Base-by-base conservation (phyloP, 2,329 filamentous ascomycete genomes). In the Colletotrichum lentis region DNA sequence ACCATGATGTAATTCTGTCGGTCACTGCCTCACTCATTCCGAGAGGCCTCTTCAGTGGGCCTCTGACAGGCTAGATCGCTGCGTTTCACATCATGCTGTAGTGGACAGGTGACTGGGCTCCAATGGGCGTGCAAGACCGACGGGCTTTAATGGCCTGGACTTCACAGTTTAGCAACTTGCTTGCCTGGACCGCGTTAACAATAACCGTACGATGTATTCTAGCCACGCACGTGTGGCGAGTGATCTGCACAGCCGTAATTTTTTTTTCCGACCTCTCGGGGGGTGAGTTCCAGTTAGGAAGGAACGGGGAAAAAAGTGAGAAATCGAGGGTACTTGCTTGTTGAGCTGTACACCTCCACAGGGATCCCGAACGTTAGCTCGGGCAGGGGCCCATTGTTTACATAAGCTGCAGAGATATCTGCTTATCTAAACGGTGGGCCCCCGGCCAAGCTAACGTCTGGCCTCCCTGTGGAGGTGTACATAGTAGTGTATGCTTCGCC, bases 1-100 rank as follows among this genome's bases (percentile, higher is more conserved):
- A 24, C 50, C 62, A 69, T 69, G 66, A 69, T 69, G 66, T 69
- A 69, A 69, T 69, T 46, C 52, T 61, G 62, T 52, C 66, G 55
- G 66, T 61, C 62, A 60, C 65, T 66, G 66, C 62, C 22, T 24
- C 22, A 11, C 47, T 22, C 50, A 41, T 46, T 50, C 37, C 55
- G 37, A 66, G 66, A 69, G 66, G 66, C 66, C 66, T 69, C 62
- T 66, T 35, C 44, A 66, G 66, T 61, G 66, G 62, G 52, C 50
- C 56, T 35, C 47, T 31, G 10, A 39, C 56, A 66, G 27, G 62
- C 62, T 69, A 60, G 59, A 37, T 37, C 44, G 24, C 43, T 43
- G 64, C 39, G 44, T 67, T 67, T 63, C 58, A 56, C 50, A 56
- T 63, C 52, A 63, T 63, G 64, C 64, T 52, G 59, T 44, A 63